phyloP scores from a whole-genome alignment of 2,329 filamentous ascomycete genomes.

The Colletotrichum camelliae region DNA sequence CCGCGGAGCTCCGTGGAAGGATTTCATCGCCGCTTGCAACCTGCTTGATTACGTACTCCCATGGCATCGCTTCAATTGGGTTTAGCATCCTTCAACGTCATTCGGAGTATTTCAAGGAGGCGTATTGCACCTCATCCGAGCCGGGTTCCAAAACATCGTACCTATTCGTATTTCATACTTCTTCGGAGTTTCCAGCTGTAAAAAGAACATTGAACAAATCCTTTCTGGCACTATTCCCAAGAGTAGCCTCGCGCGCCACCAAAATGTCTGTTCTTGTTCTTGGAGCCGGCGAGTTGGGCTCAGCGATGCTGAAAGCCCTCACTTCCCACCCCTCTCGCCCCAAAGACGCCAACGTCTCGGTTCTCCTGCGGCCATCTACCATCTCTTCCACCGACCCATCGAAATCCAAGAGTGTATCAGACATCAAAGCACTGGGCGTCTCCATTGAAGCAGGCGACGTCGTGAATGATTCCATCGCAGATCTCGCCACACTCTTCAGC shows the following conservation, averaged over 20 bases:
- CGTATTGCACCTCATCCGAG: not conserved
- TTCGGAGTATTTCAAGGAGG: not conserved
- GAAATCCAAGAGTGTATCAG: constrained; percentile 38
- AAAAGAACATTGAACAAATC: rapidly evolving
- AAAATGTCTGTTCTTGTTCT: constrained; percentile 58
- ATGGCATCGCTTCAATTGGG: not conserved
- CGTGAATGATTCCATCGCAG: constrained; percentile 35
- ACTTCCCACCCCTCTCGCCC: constrained; percentile 45
- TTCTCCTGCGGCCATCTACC: constrained; percentile 59
- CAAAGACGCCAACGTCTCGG: constrained; percentile 44
- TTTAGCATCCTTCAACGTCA: rapidly evolving
- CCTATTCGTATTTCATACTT: not conserved
- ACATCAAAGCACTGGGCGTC: constrained; percentile 42
- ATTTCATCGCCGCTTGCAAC: not conserved
- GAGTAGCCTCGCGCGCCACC: rapidly evolving
- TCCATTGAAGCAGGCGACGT: constrained; percentile 50
- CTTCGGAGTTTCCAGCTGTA: not conserved
- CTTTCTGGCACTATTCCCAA: rapidly evolving
- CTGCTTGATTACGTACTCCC: not conserved
- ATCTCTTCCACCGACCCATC: constrained; percentile 42
- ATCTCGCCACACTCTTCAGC: constrained; percentile 48
- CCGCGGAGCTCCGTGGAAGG: not conserved
- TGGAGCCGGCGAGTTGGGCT: constrained; percentile 71
- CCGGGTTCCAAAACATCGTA: not conserved
- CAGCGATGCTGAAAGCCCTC: constrained; percentile 58